Base-by-base conservation (phyloP, 768 basidiomycete genomes). In the Pholiota microspora region DNA sequence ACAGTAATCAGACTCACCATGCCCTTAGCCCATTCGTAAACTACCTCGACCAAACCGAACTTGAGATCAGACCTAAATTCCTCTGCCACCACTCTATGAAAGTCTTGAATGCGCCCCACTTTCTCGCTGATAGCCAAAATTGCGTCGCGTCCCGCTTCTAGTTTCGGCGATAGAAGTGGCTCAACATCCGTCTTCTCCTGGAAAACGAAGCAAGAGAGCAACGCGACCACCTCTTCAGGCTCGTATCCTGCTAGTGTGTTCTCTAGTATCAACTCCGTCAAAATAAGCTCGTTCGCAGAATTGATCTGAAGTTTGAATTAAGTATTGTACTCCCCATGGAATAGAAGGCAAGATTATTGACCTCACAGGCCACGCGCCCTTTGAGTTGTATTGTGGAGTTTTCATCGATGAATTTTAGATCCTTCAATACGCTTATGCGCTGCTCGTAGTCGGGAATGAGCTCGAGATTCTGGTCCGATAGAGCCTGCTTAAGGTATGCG, bases 21-120 rank as follows among this genome's bases (percentile, higher is more conserved):
- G 51, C 97, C 97, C 69, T 89, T 93, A 0, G 97, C 95, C 97
- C 97, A 99, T 70, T 98, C 97, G 66, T 98, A 98, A 6, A 98
- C 97, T 1, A 96, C 97, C 66, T 99, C 96, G 7, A 92, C 84
- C 21, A 99, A 74, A 6, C 97, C 97, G 57, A 89, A 89, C 69
- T 97, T 98, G 62, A 95, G 82, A 54, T 76, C 83, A 45, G 83
- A 80, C 50, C 86, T 84, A 67, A 89, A 92, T 54, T 85, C 91
- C 62, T 89, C 90, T 25, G 81, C 83, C 47, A 84, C 77, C 0
- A 98, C 92, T 64, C 87, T 88, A 68, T 91, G 82, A 13, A 71
- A 69, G 59, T 92, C 85, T 66, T 98, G 96, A n/a, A 90, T 81
- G 9, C 82, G 72, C 42, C 83, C 85, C 7, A 99, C 83, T 21